These are phyloP conservation scores for Primulina huaijiensis DNA, from an alignment of 257 asterid species.

Conservation along the genomic window DNA sequence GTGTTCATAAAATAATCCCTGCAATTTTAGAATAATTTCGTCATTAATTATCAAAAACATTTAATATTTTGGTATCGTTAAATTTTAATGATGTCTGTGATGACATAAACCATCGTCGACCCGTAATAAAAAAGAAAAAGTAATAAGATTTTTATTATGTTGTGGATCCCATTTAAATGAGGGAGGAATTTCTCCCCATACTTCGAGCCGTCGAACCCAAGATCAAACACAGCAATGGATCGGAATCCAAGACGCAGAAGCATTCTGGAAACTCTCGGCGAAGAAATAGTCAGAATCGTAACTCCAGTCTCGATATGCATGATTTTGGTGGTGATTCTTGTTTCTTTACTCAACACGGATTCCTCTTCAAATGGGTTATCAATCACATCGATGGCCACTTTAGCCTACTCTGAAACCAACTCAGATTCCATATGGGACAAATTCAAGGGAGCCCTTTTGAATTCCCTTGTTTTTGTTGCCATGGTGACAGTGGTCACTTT, in stretches of 20 bases:
- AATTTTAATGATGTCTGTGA: too few relatives aligned
- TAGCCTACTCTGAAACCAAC: conserved; percentile 66
- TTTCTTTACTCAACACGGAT: conserved; percentile 58
- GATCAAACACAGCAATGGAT: conserved; percentile 42
- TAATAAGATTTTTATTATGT: too few relatives aligned
- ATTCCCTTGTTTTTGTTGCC: conserved; percentile 72
- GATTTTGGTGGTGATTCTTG: conserved; percentile 75
- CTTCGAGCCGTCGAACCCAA: not conserved
- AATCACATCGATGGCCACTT: conserved; percentile 63
- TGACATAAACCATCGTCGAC: too few relatives aligned
- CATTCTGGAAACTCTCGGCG: conserved; percentile 79
- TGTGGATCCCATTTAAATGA: not conserved
- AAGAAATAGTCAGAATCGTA: conserved; percentile 79
- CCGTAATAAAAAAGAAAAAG: too few relatives aligned
- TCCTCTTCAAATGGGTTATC: conserved; percentile 38
- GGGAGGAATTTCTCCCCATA: not conserved
- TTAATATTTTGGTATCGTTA: too few relatives aligned
- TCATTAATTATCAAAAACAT: too few relatives aligned
- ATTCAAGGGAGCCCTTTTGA: conserved; percentile 90
- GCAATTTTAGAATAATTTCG: too few relatives aligned
- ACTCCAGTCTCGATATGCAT: conserved; percentile 95
- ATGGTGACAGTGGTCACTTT: conserved; percentile 84
- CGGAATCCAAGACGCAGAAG: conserved; percentile 49
- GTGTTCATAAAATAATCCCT: too few relatives aligned
- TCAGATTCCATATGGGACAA: conserved; percentile 92